Evolutionary conservation across 345 rosid species (phyloP).

Genomic region (Aquilaria yunnanensis): DNA sequence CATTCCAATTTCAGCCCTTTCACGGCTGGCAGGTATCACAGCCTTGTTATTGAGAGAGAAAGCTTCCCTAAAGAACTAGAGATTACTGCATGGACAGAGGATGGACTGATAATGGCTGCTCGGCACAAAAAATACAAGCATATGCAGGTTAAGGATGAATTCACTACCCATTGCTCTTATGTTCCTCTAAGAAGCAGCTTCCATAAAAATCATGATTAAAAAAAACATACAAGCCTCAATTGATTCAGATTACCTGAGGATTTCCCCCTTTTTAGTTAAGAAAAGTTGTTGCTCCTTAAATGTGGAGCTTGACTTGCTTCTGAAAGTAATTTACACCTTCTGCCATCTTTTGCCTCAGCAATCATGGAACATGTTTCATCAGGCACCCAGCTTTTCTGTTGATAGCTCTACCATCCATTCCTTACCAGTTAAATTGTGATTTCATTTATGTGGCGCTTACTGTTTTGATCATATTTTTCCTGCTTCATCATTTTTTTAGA

Average conservation of each 20-base stretch:
- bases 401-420: no score
- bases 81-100: conserved; percentile 93
- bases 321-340: no score
- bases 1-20: conserved; percentile 50
- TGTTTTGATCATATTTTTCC: no score
- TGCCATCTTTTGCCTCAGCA: no score
- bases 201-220: neutral
- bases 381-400: no score
- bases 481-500: no score
- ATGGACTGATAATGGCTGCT: conserved; percentile 93
- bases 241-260: neutral
- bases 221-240: neutral
- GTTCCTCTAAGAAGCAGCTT: no score
- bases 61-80: conserved; percentile 72
- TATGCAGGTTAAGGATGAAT: conserved; percentile 48
- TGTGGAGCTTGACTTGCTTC: no score
- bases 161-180: neutral
- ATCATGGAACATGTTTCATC: no score
- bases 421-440: no score
- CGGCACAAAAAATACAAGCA: conserved; percentile 75
- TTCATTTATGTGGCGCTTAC: no score
- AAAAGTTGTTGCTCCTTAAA: no score
- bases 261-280: neutral
- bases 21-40: conserved; percentile 87
- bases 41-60: conserved; percentile 78